Percentiles rank a stretch among this genome's conserved stretches.
Conservation (phyloP, 192 early-diverging fungal genomes). For the Mortierella claussenii region DNA sequence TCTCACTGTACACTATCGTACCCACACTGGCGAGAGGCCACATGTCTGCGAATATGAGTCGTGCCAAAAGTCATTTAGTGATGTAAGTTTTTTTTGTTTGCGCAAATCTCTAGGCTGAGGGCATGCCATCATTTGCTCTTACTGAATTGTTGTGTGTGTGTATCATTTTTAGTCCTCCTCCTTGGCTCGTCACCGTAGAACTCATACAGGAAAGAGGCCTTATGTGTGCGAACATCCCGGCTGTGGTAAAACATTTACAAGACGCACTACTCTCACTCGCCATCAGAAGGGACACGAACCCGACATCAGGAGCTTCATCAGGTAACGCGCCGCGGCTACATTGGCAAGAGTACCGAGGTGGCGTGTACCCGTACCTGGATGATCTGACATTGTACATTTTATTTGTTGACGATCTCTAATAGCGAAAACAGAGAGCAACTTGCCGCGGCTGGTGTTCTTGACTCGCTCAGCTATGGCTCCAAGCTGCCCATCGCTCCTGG, state of each 20-base stretch:
- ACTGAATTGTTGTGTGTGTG: not conserved
- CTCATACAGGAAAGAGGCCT: conserved; percentile 81
- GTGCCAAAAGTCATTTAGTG: conserved; percentile 81
- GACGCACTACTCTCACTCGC: conserved; percentile 72
- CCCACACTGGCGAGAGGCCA: conserved; percentile 78
- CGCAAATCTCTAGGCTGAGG: too few relatives aligned
- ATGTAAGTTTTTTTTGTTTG: conserved; percentile 51
- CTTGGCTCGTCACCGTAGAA: conserved; percentile 80
- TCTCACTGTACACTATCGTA: conserved; percentile 79
- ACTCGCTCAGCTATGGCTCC: conserved; percentile 48
- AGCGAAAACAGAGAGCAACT: conserved; percentile 52
- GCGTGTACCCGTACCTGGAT: too few relatives aligned
- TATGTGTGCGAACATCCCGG: conserved; percentile 73
- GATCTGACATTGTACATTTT: too few relatives aligned
- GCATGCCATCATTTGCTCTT: too few relatives aligned
- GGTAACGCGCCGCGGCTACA: too few relatives aligned
- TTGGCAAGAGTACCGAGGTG: too few relatives aligned
- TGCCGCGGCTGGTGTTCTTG: conserved; percentile 40
- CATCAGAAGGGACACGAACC: conserved; percentile 68
- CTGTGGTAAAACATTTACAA: conserved; percentile 79
- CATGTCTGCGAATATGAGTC: conserved; percentile 71
- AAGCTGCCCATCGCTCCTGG: conserved; percentile 41
- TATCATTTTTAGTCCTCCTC: conserved; percentile 66
- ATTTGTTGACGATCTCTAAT: too few relatives aligned
- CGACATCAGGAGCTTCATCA: conserved; percentile 56